These are phyloP conservation scores for Hymenoscyphus albidus DNA, from an alignment of 2,329 filamentous ascomycete species.

Conservation along the genomic window DNA sequence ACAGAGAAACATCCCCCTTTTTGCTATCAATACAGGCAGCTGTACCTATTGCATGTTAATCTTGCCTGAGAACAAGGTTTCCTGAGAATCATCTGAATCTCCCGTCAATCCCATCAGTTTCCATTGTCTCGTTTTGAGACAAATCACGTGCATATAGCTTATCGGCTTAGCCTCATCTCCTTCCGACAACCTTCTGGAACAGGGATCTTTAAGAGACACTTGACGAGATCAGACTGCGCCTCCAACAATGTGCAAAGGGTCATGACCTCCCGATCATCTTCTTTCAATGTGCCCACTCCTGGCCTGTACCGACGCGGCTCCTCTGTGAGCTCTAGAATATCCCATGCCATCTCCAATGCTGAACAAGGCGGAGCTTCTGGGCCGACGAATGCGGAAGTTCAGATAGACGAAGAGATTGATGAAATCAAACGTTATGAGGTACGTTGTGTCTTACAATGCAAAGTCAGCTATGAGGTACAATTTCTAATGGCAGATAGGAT, in stretches of 20 bases:
- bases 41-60: too few relatives aligned
- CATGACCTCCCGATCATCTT: constrained; percentile 37
- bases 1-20: too few relatives aligned
- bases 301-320: constrained; percentile 25
- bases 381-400: constrained; percentile 55
- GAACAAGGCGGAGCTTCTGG: constrained; percentile 58
- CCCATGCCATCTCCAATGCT: constrained; percentile 61
- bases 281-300: constrained; percentile 28
- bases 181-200: background rate
- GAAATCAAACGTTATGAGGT: constrained; percentile 97
- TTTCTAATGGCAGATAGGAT: constrained; percentile 50
- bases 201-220: background rate
- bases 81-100: too few relatives aligned
- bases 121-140: too few relatives aligned
- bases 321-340: constrained; percentile 47
- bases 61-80: too few relatives aligned
- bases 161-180: too few relatives aligned
- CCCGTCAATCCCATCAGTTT: too few relatives aligned
- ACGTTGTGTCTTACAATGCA: constrained; percentile 24
- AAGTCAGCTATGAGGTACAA: background rate
- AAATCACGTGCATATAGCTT: too few relatives aligned
- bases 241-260: constrained; percentile 21
- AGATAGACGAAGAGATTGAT: constrained; percentile 90
- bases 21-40: too few relatives aligned
- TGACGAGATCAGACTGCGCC: background rate